A percentile compares a stretch with the other conserved stretches of the same genome.
Conservation (phyloP, 177 flowering plant species). For the Vitis hybrid region DNA sequence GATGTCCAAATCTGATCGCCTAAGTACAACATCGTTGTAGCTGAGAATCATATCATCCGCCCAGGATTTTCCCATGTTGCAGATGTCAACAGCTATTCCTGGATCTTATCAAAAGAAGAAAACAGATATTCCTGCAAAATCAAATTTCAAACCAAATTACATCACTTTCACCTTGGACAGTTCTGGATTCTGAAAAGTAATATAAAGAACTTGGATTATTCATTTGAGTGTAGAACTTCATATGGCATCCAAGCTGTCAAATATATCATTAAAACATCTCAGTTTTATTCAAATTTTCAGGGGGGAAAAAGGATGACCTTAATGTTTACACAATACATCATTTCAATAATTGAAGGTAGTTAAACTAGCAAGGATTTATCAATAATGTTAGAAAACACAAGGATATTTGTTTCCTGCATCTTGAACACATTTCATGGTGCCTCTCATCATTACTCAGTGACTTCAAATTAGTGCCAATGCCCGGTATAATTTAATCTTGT, state of each 20-base stretch:
- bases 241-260: too few species aligned
- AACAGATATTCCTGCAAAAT: neutral
- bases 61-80: constrained; percentile 27
- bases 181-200: neutral
- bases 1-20: constrained; percentile 76
- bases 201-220: neutral
- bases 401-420: too few species aligned
- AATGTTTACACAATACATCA: neutral
- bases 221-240: too few species aligned
- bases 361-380: neutral
- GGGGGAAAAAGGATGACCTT: neutral
- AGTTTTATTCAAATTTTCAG: too few species aligned
- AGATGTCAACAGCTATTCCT: neutral
- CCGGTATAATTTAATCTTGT: neutral
- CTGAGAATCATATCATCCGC: constrained; percentile 77
- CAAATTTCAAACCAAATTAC: neutral
- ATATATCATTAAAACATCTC: too few species aligned
- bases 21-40: constrained; percentile 78
- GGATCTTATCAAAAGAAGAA: neutral
- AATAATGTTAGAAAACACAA: neutral
- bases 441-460: too few species aligned
- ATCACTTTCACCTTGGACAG: neutral
- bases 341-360: neutral
- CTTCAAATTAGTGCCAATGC: too few species aligned
- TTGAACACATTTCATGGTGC: too few species aligned